These are phyloP conservation scores for Kurtzmaniella cleridarum DNA, from an alignment of 805 yeast species.

Conservation along the genomic window DNA sequence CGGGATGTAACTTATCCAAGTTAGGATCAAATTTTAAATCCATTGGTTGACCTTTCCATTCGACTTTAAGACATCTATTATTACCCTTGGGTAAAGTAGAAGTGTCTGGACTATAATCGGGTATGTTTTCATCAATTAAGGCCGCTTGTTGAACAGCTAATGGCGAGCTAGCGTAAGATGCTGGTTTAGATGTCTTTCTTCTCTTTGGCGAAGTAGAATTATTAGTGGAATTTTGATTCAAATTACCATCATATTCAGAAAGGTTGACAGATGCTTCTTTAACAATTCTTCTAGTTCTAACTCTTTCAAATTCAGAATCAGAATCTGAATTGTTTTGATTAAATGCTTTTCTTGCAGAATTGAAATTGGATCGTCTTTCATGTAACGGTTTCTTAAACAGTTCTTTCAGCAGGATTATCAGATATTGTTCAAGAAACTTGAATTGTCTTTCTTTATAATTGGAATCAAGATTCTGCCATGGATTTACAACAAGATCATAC, in stretches of 20 bases:
- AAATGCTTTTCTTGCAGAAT: slow-evolving; percentile 2
- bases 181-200: slow-evolving; percentile 25
- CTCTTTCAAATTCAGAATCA: slow-evolving; percentile 36
- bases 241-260: slow-evolving; percentile 1
- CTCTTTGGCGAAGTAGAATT: slow-evolving; percentile 35
- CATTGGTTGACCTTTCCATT: slow-evolving; percentile 99
- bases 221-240: slow-evolving; percentile 3
- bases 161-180: slow-evolving; percentile 26
- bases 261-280: slow-evolving; percentile 22
- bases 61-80: slow-evolving; percentile 72
- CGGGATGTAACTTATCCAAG: slow-evolving; percentile 73
- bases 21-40: slow-evolving; percentile 77
- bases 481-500: slow-evolving; percentile 44
- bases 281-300: slow-evolving; percentile 55
- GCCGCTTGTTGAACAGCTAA: slow-evolving; percentile 41
- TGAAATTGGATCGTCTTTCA: slow-evolving; percentile 15
- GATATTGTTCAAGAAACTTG: slow-evolving; percentile 50
- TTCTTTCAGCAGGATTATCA: slow-evolving; percentile 19
- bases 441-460: slow-evolving; percentile 46
- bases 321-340: slow-evolving; percentile 27
- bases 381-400: slow-evolving; percentile 8
- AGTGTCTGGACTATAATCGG: slow-evolving; percentile 77
- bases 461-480: slow-evolving; percentile 43
- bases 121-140: slow-evolving; percentile 63
- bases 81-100: slow-evolving; percentile 57